A percentile compares a stretch with the other conserved stretches of the same genome.
Conservation (phyloP, 2,329 filamentous ascomycete species). For the Sclerotinia nivalis region DNA sequence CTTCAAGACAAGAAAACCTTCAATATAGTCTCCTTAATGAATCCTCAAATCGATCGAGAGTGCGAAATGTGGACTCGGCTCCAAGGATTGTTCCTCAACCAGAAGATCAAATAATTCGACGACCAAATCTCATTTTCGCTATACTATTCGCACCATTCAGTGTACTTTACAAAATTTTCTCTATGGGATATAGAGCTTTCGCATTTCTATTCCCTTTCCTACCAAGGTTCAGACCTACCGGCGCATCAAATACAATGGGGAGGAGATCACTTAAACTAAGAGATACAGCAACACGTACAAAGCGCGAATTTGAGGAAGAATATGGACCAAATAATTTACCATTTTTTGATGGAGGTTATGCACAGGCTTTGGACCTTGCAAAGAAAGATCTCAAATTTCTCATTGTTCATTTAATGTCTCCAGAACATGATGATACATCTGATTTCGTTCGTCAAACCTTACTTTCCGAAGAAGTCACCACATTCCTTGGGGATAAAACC, state of each 20-base stretch:
- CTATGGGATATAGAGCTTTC: constrained; percentile 69
- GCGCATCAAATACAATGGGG: constrained; percentile 62
- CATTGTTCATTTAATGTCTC: constrained; percentile 82
- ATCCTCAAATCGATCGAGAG: constrained; percentile 40
- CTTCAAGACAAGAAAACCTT: constrained; percentile 72
- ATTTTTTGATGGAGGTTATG: constrained; percentile 86
- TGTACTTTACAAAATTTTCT: constrained; percentile 71
- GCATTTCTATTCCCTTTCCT: constrained; percentile 80
- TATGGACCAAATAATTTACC: constrained; percentile 73
- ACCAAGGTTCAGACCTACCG: constrained; percentile 60
- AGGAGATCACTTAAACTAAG: constrained; percentile 77
- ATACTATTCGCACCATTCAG: constrained; percentile 81
- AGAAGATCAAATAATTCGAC: constrained; percentile 62
- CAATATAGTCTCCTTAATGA: constrained; percentile 54
- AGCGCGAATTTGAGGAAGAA: constrained; percentile 92
- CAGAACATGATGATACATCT: constrained; percentile 90
- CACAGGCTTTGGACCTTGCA: constrained; percentile 84
- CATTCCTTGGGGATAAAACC: constrained; percentile 70
- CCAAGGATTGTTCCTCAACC: constrained; percentile 81
- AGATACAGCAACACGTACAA: constrained; percentile 85
- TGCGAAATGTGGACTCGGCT: constrained; percentile 59
- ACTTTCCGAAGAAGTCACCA: constrained; percentile 69
- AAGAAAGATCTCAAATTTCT: constrained; percentile 92
- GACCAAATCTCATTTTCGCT: constrained; percentile 68
- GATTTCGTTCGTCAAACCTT: constrained; percentile 82